A percentile compares a stretch with the other conserved stretches of the same genome.
phyloP scores from a whole-genome alignment of 129 eudicot species.

The Ambrosia trifida region DNA sequence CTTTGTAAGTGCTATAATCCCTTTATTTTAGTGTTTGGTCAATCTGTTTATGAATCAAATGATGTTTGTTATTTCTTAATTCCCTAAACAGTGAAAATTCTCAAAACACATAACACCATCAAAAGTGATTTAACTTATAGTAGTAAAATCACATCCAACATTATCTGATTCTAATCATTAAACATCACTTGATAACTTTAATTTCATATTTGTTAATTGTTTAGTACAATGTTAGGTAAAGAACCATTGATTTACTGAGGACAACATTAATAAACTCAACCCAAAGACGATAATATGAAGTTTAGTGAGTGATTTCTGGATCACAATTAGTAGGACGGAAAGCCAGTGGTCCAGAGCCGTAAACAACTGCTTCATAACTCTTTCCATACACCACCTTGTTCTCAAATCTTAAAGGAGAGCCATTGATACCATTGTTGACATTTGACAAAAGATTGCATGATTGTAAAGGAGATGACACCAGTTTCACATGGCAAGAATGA shows the following conservation, averaged over 20 bases:
- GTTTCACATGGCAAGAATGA: conserved; percentile 76
- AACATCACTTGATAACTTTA: neutral
- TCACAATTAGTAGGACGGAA: conserved; percentile 65
- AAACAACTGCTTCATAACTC: conserved; percentile 66
- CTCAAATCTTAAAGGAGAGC: conserved; percentile 71
- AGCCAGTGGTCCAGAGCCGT: conserved; percentile 79
- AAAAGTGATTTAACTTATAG: conserved; percentile 1
- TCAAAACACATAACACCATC: neutral
- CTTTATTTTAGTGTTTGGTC: neutral
- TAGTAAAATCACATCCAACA: conserved; percentile 2
- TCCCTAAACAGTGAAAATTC: neutral
- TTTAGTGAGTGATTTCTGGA: conserved; percentile 37
- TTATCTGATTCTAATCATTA: neutral
- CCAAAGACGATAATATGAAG: conserved; percentile 8
- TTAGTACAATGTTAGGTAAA: conserved; percentile 19
- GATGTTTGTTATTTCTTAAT: no score
- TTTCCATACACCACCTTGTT: conserved; percentile 46
- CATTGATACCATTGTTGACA: conserved; percentile 73
- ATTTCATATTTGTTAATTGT: neutral
- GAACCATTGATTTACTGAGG: conserved; percentile 6
- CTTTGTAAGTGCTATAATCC: conserved; percentile 35
- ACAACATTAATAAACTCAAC: conserved; percentile 13
- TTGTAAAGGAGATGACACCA: conserved; percentile 71
- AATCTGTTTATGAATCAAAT: conserved; percentile 4
- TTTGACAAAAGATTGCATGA: conserved; percentile 60